Conservation (phyloP, 176 grass and related monocot species). For the Puccinellia tenuiflora region DNA sequence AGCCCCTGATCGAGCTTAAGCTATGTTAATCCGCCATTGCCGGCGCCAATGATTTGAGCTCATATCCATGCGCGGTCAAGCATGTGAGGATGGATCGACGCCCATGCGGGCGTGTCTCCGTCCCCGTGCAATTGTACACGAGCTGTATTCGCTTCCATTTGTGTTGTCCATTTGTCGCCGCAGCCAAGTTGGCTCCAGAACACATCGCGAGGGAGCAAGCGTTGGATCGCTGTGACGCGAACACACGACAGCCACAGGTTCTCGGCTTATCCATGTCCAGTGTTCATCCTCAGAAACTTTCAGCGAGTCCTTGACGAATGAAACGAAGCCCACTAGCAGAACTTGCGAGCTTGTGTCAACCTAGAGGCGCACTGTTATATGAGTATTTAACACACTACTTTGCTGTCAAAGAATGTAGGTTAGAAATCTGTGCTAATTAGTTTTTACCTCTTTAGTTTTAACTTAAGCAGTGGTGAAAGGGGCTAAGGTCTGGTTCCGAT, state of each 20-base stretch:
- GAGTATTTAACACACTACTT: not conserved
- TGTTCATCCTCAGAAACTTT: not conserved
- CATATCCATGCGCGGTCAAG: not conserved
- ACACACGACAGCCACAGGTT: not conserved
- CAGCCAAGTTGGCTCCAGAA: slow-evolving; percentile 11
- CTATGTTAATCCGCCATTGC: not conserved
- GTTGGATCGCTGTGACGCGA: slow-evolving; percentile 3
- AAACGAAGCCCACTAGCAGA: not conserved
- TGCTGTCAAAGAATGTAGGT: not conserved
- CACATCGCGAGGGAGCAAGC: not conserved
- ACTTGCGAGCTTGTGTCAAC: not conserved
- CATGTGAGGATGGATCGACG: not conserved
- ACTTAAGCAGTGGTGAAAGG: not conserved
- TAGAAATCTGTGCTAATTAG: not conserved
- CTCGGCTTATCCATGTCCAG: not conserved
- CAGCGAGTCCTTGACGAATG: not conserved
- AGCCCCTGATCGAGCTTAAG: not conserved
- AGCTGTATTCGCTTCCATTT: slow-evolving; percentile 16
- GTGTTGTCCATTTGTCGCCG: not conserved
- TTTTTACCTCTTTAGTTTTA: not conserved
- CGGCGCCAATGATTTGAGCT: not conserved
- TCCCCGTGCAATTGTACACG: not conserved
- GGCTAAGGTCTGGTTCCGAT: not conserved
- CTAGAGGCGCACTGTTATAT: not conserved
- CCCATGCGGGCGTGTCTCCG: slow-evolving; percentile 23